A percentile compares a stretch with the other conserved stretches of the same genome.
phyloP scores from a whole-genome alignment of 148 eudicot species.

The Fallopia convolvulus region DNA sequence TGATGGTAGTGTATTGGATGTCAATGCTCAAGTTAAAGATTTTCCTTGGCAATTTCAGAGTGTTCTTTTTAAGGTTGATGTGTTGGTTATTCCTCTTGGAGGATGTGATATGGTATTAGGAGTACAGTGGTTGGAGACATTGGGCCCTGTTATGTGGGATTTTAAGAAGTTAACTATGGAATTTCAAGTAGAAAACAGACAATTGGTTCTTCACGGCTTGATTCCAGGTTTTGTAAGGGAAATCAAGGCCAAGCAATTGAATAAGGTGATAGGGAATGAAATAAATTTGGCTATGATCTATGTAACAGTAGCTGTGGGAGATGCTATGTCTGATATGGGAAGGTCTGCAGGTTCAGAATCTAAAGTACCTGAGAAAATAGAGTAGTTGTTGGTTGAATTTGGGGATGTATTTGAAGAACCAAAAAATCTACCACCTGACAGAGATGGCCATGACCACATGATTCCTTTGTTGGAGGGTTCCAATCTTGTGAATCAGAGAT shows the following conservation, averaged over 20 bases:
- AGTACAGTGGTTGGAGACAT: no score
- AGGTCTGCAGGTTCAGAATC: no score
- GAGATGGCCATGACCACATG: background rate
- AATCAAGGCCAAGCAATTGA: background rate
- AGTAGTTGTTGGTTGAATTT: no score
- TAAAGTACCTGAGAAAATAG: background rate
- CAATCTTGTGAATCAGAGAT: background rate
- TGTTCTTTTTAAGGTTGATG: no score
- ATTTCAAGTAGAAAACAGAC: background rate
- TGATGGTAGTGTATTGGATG: no score
- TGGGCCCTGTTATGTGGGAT: background rate
- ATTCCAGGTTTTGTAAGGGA: background rate
- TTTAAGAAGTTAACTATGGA: background rate
- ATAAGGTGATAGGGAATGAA: fast-evolving
- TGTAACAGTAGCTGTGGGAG: background rate
- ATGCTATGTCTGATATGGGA: no score
- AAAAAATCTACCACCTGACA: background rate
- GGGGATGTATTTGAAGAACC: background rate
- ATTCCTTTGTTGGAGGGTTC: background rate
- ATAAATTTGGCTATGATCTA: background rate
- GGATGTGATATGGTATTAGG: no score
- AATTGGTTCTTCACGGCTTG: background rate
- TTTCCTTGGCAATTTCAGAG: no score
- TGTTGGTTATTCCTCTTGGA: no score
- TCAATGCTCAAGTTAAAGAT: no score